Conservation (phyloP, 1,139 yeast species). For the Diutina sp. region DNA sequence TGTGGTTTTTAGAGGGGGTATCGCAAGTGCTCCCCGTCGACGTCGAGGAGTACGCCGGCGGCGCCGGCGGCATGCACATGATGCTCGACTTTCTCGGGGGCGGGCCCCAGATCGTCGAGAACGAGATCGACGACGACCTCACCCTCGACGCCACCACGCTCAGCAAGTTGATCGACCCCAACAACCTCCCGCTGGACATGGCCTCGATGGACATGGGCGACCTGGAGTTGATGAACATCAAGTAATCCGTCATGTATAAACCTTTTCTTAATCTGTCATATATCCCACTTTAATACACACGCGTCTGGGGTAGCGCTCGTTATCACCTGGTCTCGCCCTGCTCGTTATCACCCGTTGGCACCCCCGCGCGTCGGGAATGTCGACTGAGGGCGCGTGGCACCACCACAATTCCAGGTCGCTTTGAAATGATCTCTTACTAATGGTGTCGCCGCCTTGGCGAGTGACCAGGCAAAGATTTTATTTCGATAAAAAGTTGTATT, state of each 20-base stretch:
- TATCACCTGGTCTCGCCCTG: no score
- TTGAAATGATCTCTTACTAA: no score
- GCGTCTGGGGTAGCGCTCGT: no score
- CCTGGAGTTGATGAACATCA: neutral
- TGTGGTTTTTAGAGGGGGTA: slow-evolving; percentile 93
- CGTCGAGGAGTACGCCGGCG: slow-evolving; percentile 75
- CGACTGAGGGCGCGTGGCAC: neutral
- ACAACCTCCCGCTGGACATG: slow-evolving; percentile 44
- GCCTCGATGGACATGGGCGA: slow-evolving; percentile 18
- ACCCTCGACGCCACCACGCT: slow-evolving; percentile 31
- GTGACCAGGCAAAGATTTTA: no score
- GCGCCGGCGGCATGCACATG: slow-evolving; percentile 82
- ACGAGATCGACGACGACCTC: slow-evolving; percentile 26
- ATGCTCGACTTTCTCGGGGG: slow-evolving; percentile 80
- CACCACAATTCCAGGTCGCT: neutral
- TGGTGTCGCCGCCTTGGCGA: no score
- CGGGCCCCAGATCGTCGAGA: slow-evolving; percentile 36
- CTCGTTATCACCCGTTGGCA: neutral
- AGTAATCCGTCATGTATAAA: neutral
- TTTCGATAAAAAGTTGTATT: no score
- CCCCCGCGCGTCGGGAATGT: neutral
- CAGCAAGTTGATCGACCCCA: slow-evolving; percentile 36
- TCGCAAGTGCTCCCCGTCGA: slow-evolving; percentile 74
- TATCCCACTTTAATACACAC: no score
- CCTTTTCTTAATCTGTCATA: neutral